Conservation (phyloP, 495 filamentous ascomycete genomes). For the Umbilicaria muhlenbergii region DNA sequence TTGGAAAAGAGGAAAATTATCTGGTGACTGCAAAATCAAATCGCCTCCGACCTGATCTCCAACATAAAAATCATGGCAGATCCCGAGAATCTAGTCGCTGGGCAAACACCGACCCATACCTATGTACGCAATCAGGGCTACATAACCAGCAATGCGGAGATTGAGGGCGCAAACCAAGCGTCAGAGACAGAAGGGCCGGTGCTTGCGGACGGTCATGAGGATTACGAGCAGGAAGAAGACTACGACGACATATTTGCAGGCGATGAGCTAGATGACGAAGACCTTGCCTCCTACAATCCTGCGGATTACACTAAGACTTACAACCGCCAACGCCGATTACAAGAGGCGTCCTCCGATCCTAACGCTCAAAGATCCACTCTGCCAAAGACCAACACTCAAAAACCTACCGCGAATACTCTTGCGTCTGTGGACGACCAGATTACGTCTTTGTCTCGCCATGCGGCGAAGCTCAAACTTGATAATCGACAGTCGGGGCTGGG, state of each 20-base stretch:
- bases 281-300: conserved; percentile 40
- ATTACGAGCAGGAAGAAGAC: conserved; percentile 34
- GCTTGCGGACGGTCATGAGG: conserved; percentile 17
- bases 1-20: too few species aligned
- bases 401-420: conserved; percentile 63
- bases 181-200: conserved; percentile 18
- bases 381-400: conserved; percentile 71
- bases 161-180: neutral
- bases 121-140: conserved; percentile 43
- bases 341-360: conserved; percentile 41
- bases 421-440: conserved; percentile 78
- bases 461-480: conserved; percentile 76
- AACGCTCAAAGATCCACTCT: conserved; percentile 38
- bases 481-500: conserved; percentile 39
- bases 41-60: too few species aligned
- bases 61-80: conserved; percentile 10
- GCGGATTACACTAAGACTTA: conserved; percentile 75
- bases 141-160: conserved; percentile 12
- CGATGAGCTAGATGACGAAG: conserved; percentile 40
- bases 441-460: conserved; percentile 65
- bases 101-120: conserved; percentile 31
- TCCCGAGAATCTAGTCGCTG: conserved; percentile 24
- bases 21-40: too few species aligned
- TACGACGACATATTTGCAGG: conserved; percentile 44
- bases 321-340: conserved; percentile 61